A percentile compares a stretch with the other conserved stretches of the same genome.
phyloP scores from a whole-genome alignment of 2,329 filamentous ascomycete species.

The Nemania sp. region DNA sequence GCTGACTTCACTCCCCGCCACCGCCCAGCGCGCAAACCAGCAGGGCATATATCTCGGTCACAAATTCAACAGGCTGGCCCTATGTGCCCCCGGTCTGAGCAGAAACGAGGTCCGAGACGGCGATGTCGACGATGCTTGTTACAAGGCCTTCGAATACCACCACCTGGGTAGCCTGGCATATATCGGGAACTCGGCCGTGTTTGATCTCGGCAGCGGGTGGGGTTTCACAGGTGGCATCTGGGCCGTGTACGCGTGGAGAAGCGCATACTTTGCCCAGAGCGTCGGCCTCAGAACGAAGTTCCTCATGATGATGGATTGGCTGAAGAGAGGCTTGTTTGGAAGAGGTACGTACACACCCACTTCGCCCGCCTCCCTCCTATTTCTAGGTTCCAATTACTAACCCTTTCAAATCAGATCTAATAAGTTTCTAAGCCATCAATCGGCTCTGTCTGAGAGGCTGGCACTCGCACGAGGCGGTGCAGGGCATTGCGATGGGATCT shows the following conservation, averaged over 20 bases:
- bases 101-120: constrained; percentile 85
- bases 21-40: constrained; percentile 93
- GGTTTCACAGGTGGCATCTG: constrained; percentile 81
- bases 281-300: constrained; percentile 89
- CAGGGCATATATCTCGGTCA: constrained; percentile 90
- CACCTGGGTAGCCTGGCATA: constrained; percentile 93
- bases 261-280: constrained; percentile 96
- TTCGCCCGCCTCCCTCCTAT: not conserved
- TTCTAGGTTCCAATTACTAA: constrained; percentile 13
- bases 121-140: constrained; percentile 88
- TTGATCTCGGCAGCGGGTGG: constrained; percentile 81
- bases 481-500: too few relatives aligned
- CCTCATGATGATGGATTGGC: constrained; percentile 96
- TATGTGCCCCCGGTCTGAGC: constrained; percentile 72
- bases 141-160: constrained; percentile 92
- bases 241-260: constrained; percentile 95
- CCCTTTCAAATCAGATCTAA: constrained; percentile 30
- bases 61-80: constrained; percentile 91
- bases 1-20: constrained; percentile 91
- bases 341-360: constrained; percentile 68
- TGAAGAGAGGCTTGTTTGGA: constrained; percentile 93
- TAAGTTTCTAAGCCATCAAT: constrained; percentile 36
- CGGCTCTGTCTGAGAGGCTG: not conserved
- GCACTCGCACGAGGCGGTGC: not conserved
- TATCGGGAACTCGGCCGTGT: constrained; percentile 93